These are phyloP conservation scores for Suhomyces xylopsoci DNA, from an alignment of 805 yeast species.

Conservation along the genomic window DNA sequence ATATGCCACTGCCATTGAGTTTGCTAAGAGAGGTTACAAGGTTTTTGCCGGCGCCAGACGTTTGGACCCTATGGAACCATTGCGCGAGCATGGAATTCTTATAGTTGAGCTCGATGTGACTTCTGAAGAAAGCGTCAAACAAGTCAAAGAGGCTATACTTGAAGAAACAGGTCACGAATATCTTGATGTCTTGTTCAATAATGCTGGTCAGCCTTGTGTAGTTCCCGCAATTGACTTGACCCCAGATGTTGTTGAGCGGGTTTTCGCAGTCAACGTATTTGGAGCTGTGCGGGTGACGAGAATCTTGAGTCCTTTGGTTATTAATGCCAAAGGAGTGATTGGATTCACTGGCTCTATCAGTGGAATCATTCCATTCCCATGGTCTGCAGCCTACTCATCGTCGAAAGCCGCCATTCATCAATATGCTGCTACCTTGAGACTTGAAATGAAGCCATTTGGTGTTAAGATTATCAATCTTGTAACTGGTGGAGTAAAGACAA, in stretches of 20 bases:
- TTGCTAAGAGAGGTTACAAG: conserved; percentile 49
- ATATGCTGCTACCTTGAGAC: conserved; percentile 58
- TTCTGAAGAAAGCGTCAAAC: conserved; percentile 43
- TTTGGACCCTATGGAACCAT: conserved; percentile 53
- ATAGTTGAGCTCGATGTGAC: conserved; percentile 59
- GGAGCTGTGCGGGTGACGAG: conserved; percentile 66
- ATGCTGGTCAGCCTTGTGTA: conserved; percentile 76
- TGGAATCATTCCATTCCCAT: conserved; percentile 68
- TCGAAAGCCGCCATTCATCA: conserved; percentile 75
- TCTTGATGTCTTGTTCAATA: conserved; percentile 62
- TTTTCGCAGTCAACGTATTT: conserved; percentile 64
- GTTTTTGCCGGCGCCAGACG: conserved; percentile 78
- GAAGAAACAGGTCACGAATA: conserved; percentile 38
- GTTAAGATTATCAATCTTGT: conserved; percentile 67
- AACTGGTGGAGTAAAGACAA: conserved; percentile 75
- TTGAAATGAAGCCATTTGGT: conserved; percentile 69
- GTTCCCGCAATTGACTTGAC: conserved; percentile 66
- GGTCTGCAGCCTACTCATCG: conserved; percentile 62
- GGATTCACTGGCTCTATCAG: conserved; percentile 74
- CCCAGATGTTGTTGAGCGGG: conserved; percentile 49
- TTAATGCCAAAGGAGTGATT: conserved; percentile 64
- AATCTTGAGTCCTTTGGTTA: conserved; percentile 52
- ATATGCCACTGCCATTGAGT: conserved; percentile 45
- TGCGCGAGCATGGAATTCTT: conserved; percentile 43
- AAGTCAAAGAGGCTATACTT: conserved; percentile 42